Base-by-base conservation (phyloP, 495 filamentous ascomycete genomes). In the Bryoglossum gracile region DNA sequence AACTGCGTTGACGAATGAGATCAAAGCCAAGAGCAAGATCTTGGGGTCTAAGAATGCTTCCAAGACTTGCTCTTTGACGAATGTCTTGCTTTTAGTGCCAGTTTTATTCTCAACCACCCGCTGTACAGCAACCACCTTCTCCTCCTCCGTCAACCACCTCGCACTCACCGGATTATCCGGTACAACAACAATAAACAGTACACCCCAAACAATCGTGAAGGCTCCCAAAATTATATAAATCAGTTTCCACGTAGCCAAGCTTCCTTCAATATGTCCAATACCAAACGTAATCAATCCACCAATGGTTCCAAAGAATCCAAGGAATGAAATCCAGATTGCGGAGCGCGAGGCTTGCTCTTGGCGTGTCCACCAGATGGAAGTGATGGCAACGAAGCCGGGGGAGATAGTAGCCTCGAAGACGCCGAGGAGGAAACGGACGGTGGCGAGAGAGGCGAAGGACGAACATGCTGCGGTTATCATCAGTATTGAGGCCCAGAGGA, bases 131-230 rank as follows among this genome's bases (percentile, higher is more conserved):
- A 58, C 45, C 14, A 56, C 46, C 19, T 57, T 54, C 28, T 68
- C 59, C 17, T 60, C 49, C 39, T 62, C 55, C 2, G 46, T 56
- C 8, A 68, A 46, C 43, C 53, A 68, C n/a, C 43, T 48, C 3
- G 61, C 62, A 30, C 70, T 72, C 58, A 81, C 74, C 0, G 80
- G 80, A 5, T 76, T 80, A 53, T 81, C 77, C 0, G 80, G 80
- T 49, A 84, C 75, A 57, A 76, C 66, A 19, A 74, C 69, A 51
- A 74, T 73, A 52, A 74, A 68, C 25, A 80, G 68, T 26, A 80
- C 59, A 4, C 76, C 78, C 64, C 76, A 80, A n/a, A 67, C 4
- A 16, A 71, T 61, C 21, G 76, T 80, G 19, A 81, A 63, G 30
- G 73, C 65, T 13, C 77, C 76, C 59, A 65, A 61, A 5, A 57